Base-by-base conservation (phyloP, 2,329 filamentous ascomycete species). In the Aspergillus floridensis region DNA sequence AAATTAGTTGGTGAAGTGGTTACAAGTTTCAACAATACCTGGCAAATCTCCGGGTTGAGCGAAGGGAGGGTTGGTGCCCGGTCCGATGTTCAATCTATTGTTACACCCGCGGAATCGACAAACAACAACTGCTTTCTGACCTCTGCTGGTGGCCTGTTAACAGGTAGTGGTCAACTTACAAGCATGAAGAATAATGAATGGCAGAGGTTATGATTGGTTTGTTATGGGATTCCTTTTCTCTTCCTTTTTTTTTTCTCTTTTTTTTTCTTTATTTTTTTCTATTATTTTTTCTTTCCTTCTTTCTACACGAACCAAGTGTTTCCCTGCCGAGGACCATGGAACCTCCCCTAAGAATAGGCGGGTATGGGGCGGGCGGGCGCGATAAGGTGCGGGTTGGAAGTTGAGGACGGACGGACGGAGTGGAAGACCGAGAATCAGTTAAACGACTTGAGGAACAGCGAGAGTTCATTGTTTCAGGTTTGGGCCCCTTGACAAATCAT, bases 381-480 rank as follows among this genome's bases (percentile, higher is more conserved):
- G 41, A 53, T 29, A 29, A 29, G 26, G 26, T 29, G 26, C 26
- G 26, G 26, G 26, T 29, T 29, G 26, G n/a, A 19, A 47, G 41
- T 47, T 16, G 35, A 22, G 22, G 22, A 22, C 22, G 22, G 22
- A 22, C 22, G 22, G 22, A 22, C 22, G 22, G 22, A 5, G 22
- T 22, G 22, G 22, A 22, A 5, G 22, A 22, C 22, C 22, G 22
- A 22, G 22, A 53, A 29, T 5, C 10, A 44, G 38, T 26, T 21
- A 46, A 46, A 26, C 41, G 32, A 49, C 52, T 38, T 53, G 53
- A 22, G 22, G 22, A 59, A 59, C 50, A 56, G 58, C 56, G 59
- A 58, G 52, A 24, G 56, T 41, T 59, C 62, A 63, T 65, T 66
- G 64, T 66, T 66, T 66, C 64, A 66, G 63, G 50, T 66, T 44